Evolutionary conservation across 148 eudicot species (phyloP).

Genomic region (Cornus controversa): DNA sequence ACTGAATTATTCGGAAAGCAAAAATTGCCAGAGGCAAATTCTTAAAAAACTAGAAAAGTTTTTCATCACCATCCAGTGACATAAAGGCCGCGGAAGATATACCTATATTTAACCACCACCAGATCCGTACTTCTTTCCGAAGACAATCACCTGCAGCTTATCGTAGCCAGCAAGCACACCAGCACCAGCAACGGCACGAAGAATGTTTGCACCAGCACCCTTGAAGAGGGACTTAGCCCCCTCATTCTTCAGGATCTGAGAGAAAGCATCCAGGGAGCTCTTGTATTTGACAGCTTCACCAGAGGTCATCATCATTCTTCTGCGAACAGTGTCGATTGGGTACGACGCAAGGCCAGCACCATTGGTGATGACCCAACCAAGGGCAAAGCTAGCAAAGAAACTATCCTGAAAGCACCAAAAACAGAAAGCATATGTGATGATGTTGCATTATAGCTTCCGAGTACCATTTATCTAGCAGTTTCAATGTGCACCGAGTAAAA

Average conservation of each 20-base stretch:
- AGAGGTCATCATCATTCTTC: conserved; percentile 73
- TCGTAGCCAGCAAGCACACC: conserved; percentile 64
- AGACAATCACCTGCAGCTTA: conserved; percentile 56
- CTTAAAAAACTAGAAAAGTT: neutral
- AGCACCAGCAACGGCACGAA: conserved; percentile 62
- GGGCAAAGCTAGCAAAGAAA: conserved; percentile 55
- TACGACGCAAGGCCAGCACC: conserved; percentile 62
- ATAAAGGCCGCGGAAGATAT: neutral
- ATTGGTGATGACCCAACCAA: conserved; percentile 60
- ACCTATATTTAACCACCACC: conserved; percentile 26
- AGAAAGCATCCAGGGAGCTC: conserved; percentile 49
- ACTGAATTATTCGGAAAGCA: neutral
- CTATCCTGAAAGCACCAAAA: conserved; percentile 38
- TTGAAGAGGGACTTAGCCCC: conserved; percentile 53
- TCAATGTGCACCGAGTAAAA: neutral
- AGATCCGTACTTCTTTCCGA: conserved; percentile 57
- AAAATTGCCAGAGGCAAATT: neutral
- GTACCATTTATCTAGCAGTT: neutral
- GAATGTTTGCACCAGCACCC: conserved; percentile 68
- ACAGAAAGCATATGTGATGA: neutral
- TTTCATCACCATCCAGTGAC: neutral
- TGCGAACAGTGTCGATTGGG: conserved; percentile 55
- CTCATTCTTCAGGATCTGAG: conserved; percentile 54
- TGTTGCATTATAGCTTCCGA: neutral
- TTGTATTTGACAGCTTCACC: conserved; percentile 66